Evolutionary conservation across 75 land plant genomes (phyloP).

Genomic region (Pinus tabuliformis): DNA sequence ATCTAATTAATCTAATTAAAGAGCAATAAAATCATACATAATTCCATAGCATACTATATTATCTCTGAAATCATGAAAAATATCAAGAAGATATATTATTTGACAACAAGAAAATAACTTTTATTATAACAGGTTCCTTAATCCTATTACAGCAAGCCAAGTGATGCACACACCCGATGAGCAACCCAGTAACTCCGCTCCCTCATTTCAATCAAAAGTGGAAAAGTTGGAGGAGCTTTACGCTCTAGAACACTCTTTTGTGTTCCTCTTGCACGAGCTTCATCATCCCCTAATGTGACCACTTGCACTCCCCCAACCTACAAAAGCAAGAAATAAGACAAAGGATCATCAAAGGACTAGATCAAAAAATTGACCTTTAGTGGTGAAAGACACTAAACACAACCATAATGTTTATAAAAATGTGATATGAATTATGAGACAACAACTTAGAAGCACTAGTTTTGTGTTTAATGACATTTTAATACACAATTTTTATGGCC

Average conservation of each 20-base stretch:
- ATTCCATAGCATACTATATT: too few species aligned
- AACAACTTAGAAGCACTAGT: not conserved
- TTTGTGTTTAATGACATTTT: not conserved
- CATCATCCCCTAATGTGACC: constrained; percentile 71
- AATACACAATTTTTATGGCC: too few species aligned
- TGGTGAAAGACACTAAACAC: not conserved
- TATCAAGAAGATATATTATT: too few species aligned
- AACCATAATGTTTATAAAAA: not conserved
- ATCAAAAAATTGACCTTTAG: too few species aligned
- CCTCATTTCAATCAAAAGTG: constrained; percentile 74
- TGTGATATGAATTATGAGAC: not conserved
- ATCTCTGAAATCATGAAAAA: too few species aligned
- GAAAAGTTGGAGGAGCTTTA: constrained; percentile 69
- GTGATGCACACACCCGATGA: constrained; percentile 55
- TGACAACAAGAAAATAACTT: too few species aligned
- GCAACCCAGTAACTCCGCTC: constrained; percentile 75
- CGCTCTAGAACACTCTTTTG: constrained; percentile 76
- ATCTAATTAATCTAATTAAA: too few species aligned
- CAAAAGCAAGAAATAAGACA: not conserved
- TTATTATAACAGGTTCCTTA: too few species aligned
- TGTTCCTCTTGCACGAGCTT: constrained; percentile 68
- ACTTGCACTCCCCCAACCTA: constrained; percentile 76
- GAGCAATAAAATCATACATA: too few species aligned
- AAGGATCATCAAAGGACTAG: not conserved
- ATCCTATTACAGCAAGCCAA: too few species aligned